Evolutionary conservation across 306 rosid genomes (phyloP), one percentile per base, ranked within the genome.

Genomic region (Hippophae rhamnoides): DNA sequence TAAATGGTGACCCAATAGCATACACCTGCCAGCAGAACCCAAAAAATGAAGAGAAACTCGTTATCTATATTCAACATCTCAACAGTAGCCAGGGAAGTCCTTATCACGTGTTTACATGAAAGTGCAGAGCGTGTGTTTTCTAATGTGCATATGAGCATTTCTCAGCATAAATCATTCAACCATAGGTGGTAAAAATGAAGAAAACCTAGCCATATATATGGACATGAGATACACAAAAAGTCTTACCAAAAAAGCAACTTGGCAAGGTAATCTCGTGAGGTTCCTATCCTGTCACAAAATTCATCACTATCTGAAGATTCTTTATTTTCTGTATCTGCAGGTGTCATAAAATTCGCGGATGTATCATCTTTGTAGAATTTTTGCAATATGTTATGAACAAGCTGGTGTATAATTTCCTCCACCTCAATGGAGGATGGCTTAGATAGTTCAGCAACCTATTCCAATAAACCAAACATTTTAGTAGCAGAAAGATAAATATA

Each of bases 161-260:
- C 44, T 52, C 49, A 27, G 64, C 7, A 57, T 26, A 53, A 61
- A 13, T 43, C 44, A 11, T 51, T 60, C 31, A 43, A 46, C 27
- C 56, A 18, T 5, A 53, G 31, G 43, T 6, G 46, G 13, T 13
- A 51, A 7, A 59, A 13, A 50, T 3, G 27, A 18, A 62, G 10
- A 46, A 62, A 14, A 42, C 52, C 44, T 31, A 23, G 14, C 42
- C 57, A 14, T 9, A 57, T 60, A 14, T 9, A 57, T 60, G 56
- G 10, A 47, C 61, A 72, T 38, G 73, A 52, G 23, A 18, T 49
- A 23, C 65, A 41, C 23, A 60, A 61, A 13, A 3, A 51, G 56
- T 72, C 93, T 80, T 54, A 93, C 99, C 99, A 93, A 86, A 88
- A 93, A 80, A 93, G 95, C 61, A 93, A 76, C 81, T 86, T 93